Conservation (phyloP, 805 yeast species). For the Candida glaebosa region DNA sequence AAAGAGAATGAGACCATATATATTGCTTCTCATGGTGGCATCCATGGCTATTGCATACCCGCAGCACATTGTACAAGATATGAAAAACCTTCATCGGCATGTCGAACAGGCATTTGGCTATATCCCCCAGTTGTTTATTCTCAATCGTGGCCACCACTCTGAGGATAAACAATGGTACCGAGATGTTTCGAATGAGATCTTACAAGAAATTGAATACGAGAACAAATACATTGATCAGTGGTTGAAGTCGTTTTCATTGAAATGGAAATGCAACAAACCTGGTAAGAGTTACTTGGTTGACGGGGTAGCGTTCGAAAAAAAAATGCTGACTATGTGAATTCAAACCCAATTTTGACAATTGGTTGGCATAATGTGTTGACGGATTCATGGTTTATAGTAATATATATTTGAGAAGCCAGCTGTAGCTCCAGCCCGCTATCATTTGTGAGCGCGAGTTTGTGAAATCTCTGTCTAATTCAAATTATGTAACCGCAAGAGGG, state of each 20-base stretch:
- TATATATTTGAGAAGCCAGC: background rate
- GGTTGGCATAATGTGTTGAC: no score
- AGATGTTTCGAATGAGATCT: background rate
- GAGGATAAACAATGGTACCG: conserved; percentile 1
- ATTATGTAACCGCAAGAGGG: no score
- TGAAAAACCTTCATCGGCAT: background rate
- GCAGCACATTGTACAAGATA: background rate
- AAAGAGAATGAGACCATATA: background rate
- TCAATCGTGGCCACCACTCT: conserved; percentile 1
- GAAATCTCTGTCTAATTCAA: no score
- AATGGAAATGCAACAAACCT: conserved; percentile 3
- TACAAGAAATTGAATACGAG: background rate
- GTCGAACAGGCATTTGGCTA: background rate
- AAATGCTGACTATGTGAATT: background rate
- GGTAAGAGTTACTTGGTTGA: conserved; percentile 2
- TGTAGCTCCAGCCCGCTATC: no score
- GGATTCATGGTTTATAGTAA: background rate
- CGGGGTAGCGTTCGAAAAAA: background rate
- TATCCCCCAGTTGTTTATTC: conserved; percentile 1
- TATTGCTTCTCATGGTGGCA: background rate
- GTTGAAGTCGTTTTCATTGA: background rate
- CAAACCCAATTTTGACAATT: no score
- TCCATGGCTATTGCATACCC: background rate
- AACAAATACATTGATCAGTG: background rate
- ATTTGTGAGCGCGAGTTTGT: no score